phyloP scores from a whole-genome alignment of 2,329 filamentous ascomycete genomes.

The Malbranchea cinnamomea region DNA sequence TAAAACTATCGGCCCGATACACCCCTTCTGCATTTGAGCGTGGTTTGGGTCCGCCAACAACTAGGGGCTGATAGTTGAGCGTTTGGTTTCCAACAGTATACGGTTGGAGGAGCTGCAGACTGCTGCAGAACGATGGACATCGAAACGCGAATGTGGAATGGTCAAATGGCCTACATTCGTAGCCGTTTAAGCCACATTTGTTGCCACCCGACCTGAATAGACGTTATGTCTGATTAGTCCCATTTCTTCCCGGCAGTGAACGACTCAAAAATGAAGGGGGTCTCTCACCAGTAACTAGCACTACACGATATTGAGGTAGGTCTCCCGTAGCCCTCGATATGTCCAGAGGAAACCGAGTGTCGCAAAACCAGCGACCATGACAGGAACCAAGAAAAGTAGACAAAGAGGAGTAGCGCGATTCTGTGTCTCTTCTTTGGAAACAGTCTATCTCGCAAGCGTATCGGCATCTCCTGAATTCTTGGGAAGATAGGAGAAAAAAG shows the following conservation, averaged over 20 bases:
- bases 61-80: conserved; percentile 36
- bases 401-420: conserved; percentile 24
- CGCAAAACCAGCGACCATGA: conserved; percentile 32
- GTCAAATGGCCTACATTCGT: conserved; percentile 40
- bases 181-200: conserved; percentile 39
- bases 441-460: conserved; percentile 28
- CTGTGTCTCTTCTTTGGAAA: conserved; percentile 33
- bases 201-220: conserved; percentile 26
- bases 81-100: conserved; percentile 37
- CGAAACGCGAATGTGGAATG: conserved; percentile 38
- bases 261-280: not conserved
- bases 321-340: conserved; percentile 34
- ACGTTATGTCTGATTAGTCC: conserved; percentile 1
- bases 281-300: conserved; percentile 30
- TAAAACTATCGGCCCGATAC: conserved; percentile 81
- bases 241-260: no score
- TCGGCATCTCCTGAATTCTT: conserved; percentile 31
- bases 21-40: conserved; percentile 32
- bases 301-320: conserved; percentile 31
- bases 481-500: conserved; percentile 33
- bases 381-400: conserved; percentile 34
- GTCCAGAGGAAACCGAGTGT: conserved; percentile 30
- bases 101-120: conserved; percentile 34
- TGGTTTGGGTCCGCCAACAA: conserved; percentile 35
- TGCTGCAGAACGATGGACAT: conserved; percentile 40